Evolutionary conservation across 371 early-diverging fungal genomes (phyloP), one percentile per base, ranked within the genome.

Genomic region (Sporodiniella umbellata): DNA sequence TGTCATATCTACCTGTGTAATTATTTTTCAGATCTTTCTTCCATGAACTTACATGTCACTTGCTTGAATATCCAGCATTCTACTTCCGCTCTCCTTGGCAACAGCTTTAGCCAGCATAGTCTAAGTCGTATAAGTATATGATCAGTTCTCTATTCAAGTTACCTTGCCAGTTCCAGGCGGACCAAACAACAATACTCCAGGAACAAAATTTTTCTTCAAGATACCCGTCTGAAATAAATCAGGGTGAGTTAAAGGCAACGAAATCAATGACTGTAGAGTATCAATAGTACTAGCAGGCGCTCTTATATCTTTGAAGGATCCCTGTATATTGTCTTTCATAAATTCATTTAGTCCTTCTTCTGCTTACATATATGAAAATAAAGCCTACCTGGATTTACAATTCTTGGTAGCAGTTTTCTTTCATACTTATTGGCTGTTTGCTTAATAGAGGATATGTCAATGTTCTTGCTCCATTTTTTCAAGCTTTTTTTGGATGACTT

Each of bases 71-170:
- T 96, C 96, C 66, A 98, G 93, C 62, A 98, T 97, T 1, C 89
- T 91, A 0, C 97, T 97, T 42, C 90, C 89, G 17, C 95, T 94
- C 67, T 97, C 98, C 54, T 88, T 90, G 22, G 98, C 97, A 8
- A 98, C 79, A 0, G 98, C 97, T 70, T 95, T 96, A 38, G 99
- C 99, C 58, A 96, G 62, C 95, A 97, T 95, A 11, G 98, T 98
- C 66, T 99, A 54, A 15, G 28, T 42, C 33, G 22, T 28, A 55
- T 10, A 3, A 4, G n/a, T 25, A 25, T 11, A 10, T 31, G 7
- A 12, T 31, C 10, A 53, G 26, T 24, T 18, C n/a, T n/a, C n/a
- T n/a, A n/a, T n/a, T n/a, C n/a, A n/a, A n/a, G n/a, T 54, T 45
- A 69, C 66, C 64, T 98, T 98, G 45, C 99, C 99, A 61, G 95